phyloP scores from a whole-genome alignment of 2,329 filamentous ascomycete genomes.

The Fusarium heterosporum region DNA sequence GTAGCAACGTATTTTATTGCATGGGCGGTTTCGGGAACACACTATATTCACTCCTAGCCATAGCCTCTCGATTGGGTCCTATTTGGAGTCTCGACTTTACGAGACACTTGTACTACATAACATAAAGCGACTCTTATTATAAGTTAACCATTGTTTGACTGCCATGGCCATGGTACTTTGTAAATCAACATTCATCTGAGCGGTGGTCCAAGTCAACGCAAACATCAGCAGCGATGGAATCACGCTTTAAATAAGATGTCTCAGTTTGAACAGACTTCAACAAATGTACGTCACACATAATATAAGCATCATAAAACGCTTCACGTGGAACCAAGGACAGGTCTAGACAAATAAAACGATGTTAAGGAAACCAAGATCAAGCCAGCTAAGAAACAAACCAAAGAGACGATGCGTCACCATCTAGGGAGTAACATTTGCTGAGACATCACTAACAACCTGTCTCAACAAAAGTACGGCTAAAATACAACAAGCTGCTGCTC shows the following conservation, averaged over 20 bases:
- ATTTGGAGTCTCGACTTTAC: constrained; percentile 37
- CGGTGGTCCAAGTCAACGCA: background rate
- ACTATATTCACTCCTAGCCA: constrained; percentile 30
- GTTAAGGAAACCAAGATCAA: constrained; percentile 53
- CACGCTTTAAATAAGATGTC: background rate
- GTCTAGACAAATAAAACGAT: constrained; percentile 45
- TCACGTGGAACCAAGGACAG: background rate
- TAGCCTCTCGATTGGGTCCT: constrained; percentile 25
- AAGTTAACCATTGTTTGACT: constrained; percentile 17
- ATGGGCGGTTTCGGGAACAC: constrained; percentile 29
- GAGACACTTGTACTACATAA: constrained; percentile 44
- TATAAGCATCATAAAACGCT: background rate
- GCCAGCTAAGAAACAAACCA: constrained; percentile 53
- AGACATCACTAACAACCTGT: constrained; percentile 50
- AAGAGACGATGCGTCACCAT: constrained; percentile 50
- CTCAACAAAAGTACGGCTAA: constrained; percentile 53
- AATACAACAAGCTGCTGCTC: constrained; percentile 56
- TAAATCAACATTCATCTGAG: background rate
- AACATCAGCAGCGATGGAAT: background rate
- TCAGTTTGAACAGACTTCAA: background rate
- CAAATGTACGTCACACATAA: background rate
- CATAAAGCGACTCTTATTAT: constrained; percentile 38
- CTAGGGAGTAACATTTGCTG: constrained; percentile 48
- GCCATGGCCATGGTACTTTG: too few species aligned
- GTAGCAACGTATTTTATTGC: constrained; percentile 21